These are phyloP conservation scores for Microstroma glucosiphilum DNA, from an alignment of 1,284 basidiomycete species.

Conservation along the genomic window DNA sequence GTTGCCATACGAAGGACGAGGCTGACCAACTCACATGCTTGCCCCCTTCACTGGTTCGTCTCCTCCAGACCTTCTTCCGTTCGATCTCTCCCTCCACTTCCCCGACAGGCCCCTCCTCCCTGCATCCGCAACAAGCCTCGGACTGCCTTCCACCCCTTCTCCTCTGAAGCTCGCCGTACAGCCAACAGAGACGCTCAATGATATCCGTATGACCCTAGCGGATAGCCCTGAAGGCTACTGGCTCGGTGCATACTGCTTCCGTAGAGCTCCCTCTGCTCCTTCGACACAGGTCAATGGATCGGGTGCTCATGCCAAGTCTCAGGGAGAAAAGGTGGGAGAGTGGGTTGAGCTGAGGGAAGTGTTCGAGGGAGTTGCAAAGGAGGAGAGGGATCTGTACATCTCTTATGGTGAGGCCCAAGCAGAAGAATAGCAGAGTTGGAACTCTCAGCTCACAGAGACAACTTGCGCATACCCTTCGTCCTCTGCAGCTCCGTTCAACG, in stretches of 20 bases:
- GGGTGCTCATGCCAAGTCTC: constrained; percentile 9
- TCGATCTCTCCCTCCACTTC: constrained; percentile 45
- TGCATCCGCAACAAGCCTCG: constrained; percentile 25
- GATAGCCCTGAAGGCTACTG: constrained; percentile 50
- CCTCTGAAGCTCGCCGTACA: constrained; percentile 46
- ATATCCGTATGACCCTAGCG: constrained; percentile 44
- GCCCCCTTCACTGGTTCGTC: neutral
- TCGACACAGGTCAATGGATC: constrained; percentile 18
- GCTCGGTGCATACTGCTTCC: constrained; percentile 49
- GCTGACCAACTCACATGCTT: neutral
- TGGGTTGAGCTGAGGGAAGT: constrained; percentile 45
- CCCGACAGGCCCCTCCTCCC: constrained; percentile 45
- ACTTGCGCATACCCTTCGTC: neutral
- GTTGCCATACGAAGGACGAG: too few relatives aligned
- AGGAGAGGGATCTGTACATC: constrained; percentile 38
- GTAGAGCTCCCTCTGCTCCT: constrained; percentile 15
- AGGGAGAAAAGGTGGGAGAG: constrained; percentile 36
- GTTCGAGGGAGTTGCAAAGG: constrained; percentile 35
- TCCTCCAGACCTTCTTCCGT: constrained; percentile 27
- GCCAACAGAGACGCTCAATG: constrained; percentile 47
- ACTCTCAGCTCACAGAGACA: neutral
- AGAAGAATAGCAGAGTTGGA: neutral
- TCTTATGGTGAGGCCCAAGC: constrained; percentile 28
- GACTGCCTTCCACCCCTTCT: constrained; percentile 43
- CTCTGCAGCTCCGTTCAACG: constrained; percentile 54